These are phyloP conservation scores for Pseudomassariella vexata DNA, from an alignment of 2,329 filamentous ascomycete genomes.

Conservation along the genomic window DNA sequence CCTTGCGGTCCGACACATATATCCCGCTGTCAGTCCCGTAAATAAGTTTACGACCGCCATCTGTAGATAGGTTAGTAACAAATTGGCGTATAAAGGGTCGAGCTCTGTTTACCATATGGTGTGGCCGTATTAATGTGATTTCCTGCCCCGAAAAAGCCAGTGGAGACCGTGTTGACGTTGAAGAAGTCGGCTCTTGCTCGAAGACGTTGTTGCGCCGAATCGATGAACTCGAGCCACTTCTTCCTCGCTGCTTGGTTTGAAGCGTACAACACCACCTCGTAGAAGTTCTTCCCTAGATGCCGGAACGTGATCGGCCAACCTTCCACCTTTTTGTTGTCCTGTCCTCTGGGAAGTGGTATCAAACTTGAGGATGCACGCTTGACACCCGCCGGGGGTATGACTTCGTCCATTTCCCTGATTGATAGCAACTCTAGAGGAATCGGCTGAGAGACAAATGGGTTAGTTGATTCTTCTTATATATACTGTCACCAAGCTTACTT, in stretches of 20 bases:
- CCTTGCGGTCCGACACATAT: constrained; percentile 85
- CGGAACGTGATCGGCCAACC: constrained; percentile 94
- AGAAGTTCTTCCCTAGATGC: constrained; percentile 91
- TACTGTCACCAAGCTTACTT: constrained; percentile 19
- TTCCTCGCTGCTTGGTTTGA: constrained; percentile 79
- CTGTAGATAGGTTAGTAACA: constrained; percentile 36
- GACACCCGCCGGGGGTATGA: constrained; percentile 74
- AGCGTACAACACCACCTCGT: constrained; percentile 85
- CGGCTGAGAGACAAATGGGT: constrained; percentile 44
- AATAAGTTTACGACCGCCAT: constrained; percentile 90
- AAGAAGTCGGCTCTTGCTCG: constrained; percentile 89
- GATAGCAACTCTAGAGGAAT: constrained; percentile 90
- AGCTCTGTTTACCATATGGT: constrained; percentile 68
- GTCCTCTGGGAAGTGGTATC: constrained; percentile 48
- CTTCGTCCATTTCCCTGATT: constrained; percentile 95
- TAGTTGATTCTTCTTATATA: background rate
- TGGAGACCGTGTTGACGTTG: constrained; percentile 60
- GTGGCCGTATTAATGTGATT: constrained; percentile 94
- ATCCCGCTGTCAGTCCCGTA: constrained; percentile 93
- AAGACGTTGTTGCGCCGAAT: constrained; percentile 80
- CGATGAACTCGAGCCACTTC: constrained; percentile 97
- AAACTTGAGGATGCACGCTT: constrained; percentile 88
- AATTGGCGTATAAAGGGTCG: background rate
- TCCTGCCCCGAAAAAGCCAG: constrained; percentile 52
- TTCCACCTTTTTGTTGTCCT: constrained; percentile 58